Evolutionary conservation across 2,329 filamentous ascomycete species (phyloP).

Genomic region (Aureobasidium sp.): DNA sequence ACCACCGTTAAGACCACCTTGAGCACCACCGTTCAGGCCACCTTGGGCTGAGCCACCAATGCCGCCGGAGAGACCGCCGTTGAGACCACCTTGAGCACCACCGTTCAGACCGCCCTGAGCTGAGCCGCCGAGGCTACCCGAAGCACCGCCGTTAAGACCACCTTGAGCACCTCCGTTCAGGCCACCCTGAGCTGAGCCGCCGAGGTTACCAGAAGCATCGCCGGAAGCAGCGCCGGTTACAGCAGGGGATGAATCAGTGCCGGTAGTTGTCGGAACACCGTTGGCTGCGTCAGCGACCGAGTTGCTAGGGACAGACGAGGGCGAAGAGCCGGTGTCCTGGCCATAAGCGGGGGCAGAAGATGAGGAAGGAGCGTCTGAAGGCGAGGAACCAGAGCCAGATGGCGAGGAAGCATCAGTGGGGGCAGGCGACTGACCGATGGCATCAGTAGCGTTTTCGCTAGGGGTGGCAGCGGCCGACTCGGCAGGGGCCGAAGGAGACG

Average conservation of each 20-base stretch:
- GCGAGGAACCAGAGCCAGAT: not conserved
- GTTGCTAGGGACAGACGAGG: not conserved
- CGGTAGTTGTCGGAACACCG: constrained; percentile 27
- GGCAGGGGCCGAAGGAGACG: constrained; percentile 2
- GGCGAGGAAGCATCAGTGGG: not conserved
- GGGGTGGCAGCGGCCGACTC: not conserved
- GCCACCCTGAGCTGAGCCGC: not conserved
- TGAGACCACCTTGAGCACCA: too few relatives aligned
- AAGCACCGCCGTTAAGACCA: not conserved
- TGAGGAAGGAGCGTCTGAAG: not conserved
- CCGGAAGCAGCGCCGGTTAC: constrained; percentile 17
- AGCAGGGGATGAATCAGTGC: constrained; percentile 32
- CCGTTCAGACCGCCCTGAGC: constrained; percentile 21
- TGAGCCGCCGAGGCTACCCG: not conserved
- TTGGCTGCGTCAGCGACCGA: constrained; percentile 36
- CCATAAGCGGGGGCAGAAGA: not conserved
- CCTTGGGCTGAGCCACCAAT: not conserved
- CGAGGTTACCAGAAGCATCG: not conserved
- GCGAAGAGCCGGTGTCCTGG: not conserved
- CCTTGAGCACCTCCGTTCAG: not conserved
- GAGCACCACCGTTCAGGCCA: not conserved
- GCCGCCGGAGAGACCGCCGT: not conserved
- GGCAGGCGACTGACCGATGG: not conserved
- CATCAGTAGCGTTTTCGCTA: not conserved
- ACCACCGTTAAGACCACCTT: not conserved